These are phyloP conservation scores for Tolypocladium inflatum DNA, from an alignment of 2,329 filamentous ascomycete genomes.

Conservation along the genomic window DNA sequence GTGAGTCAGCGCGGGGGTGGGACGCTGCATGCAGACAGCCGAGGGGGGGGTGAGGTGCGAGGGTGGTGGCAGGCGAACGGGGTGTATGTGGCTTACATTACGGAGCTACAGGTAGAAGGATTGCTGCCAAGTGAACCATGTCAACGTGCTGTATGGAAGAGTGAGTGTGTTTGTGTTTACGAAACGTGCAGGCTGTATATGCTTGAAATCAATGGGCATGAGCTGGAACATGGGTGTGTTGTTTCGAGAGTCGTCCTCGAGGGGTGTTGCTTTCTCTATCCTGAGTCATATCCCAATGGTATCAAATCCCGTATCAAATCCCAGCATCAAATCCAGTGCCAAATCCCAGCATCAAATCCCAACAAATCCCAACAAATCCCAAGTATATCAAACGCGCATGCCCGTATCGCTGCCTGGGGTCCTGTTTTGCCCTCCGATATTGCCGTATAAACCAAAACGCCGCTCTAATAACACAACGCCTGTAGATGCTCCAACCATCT, in stretches of 20 bases:
- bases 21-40: neutral
- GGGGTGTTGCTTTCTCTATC: neutral
- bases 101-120: no score
- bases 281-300: neutral
- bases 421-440: neutral
- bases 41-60: neutral
- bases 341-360: neutral
- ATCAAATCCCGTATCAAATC: neutral
- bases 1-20: neutral
- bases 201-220: no score
- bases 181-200: no score
- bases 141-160: no score
- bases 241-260: neutral
- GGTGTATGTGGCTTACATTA: neutral
- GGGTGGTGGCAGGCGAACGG: neutral
- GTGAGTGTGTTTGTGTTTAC: no score
- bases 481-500: conserved; percentile 1
- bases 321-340: no score
- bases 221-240: no score
- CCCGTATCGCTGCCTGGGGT: neutral
- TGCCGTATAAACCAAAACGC: neutral
- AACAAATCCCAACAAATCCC: neutral
- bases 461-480: neutral
- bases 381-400: neutral
- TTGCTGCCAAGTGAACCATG: no score